phyloP scores from a whole-genome alignment of 345 rosid species.

The Isatis tinctoria region DNA sequence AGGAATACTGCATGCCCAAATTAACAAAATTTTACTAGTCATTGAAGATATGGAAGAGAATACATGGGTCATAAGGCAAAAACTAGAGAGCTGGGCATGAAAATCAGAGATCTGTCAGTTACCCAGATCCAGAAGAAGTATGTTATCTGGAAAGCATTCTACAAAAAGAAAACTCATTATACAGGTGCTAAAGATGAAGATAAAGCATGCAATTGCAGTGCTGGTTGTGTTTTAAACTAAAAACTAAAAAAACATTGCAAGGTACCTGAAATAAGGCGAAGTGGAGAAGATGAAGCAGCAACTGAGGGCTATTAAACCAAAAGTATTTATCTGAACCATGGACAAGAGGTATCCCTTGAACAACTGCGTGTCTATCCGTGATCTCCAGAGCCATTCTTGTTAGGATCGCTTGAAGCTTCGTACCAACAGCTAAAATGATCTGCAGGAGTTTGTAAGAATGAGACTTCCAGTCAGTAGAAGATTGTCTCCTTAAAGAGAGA shows the following conservation, averaged over 20 bases:
- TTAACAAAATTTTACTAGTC: background rate
- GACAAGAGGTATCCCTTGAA: slow-evolving; percentile 90
- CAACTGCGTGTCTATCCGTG: slow-evolving; percentile 72
- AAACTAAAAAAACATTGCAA: background rate
- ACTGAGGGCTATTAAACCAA: slow-evolving; percentile 73
- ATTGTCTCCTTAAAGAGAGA: background rate
- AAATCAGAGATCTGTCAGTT: slow-evolving; percentile 7
- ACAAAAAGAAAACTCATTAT: slow-evolving; percentile 27
- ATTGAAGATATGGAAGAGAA: background rate
- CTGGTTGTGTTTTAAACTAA: background rate
- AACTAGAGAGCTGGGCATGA: background rate
- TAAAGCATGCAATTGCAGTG: background rate
- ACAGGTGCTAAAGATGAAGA: background rate
- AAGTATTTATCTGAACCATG: slow-evolving; percentile 78
- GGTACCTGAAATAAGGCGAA: slow-evolving; percentile 83
- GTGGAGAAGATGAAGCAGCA: slow-evolving; percentile 76
- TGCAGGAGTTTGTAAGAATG: slow-evolving; percentile 29
- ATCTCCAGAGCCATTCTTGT: slow-evolving; percentile 78
- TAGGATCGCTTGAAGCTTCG: slow-evolving; percentile 78
- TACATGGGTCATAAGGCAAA: background rate
- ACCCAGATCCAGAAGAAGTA: slow-evolving; percentile 93
- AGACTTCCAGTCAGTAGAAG: background rate
- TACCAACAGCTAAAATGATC: slow-evolving; percentile 83
- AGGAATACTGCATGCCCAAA: slow-evolving; percentile 55
- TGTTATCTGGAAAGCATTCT: slow-evolving; percentile 93